Percentiles rank a stretch among this genome's conserved stretches.
phyloP scores from a whole-genome alignment of 176 grass and related monocot genomes.

The Oryza glaberrima region DNA sequence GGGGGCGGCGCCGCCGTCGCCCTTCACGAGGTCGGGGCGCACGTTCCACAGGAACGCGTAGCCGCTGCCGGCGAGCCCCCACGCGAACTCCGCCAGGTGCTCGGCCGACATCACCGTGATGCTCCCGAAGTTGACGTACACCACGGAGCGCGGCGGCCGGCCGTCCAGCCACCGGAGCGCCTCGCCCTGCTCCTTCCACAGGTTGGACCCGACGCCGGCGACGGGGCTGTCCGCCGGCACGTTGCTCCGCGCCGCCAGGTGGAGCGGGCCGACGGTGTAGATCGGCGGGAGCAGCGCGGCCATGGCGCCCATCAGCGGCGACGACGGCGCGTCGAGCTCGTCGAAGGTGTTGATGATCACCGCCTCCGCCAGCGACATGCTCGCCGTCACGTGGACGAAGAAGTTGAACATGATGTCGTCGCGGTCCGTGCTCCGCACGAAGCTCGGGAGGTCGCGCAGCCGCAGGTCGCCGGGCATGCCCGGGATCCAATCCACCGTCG shows the following conservation, averaged over 20 bases:
- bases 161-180: constrained; percentile 48
- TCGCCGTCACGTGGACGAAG: constrained; percentile 44
- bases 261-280: constrained; percentile 45
- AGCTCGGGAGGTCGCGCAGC: constrained; percentile 48
- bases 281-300: not conserved
- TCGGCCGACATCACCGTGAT: constrained; percentile 52
- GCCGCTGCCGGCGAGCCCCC: constrained; percentile 54
- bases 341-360: constrained; percentile 59
- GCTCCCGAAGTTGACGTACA: constrained; percentile 69
- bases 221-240: constrained; percentile 28
- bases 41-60: constrained; percentile 59
- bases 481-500: constrained; percentile 42
- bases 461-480: constrained; percentile 4
- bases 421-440: constrained; percentile 43
- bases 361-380: constrained; percentile 29
- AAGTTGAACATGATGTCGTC: constrained; percentile 55
- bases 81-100: constrained; percentile 54
- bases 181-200: constrained; percentile 46
- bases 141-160: constrained; percentile 32
- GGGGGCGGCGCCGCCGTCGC: not conserved
- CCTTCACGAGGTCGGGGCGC: constrained; percentile 52
- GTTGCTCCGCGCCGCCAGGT: constrained; percentile 27
- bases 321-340: constrained; percentile 27
- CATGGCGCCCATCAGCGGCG: constrained; percentile 9
- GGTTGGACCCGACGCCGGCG: constrained; percentile 21